phyloP scores from a whole-genome alignment of 495 filamentous ascomycete genomes.

The Neurospora pannonica region DNA sequence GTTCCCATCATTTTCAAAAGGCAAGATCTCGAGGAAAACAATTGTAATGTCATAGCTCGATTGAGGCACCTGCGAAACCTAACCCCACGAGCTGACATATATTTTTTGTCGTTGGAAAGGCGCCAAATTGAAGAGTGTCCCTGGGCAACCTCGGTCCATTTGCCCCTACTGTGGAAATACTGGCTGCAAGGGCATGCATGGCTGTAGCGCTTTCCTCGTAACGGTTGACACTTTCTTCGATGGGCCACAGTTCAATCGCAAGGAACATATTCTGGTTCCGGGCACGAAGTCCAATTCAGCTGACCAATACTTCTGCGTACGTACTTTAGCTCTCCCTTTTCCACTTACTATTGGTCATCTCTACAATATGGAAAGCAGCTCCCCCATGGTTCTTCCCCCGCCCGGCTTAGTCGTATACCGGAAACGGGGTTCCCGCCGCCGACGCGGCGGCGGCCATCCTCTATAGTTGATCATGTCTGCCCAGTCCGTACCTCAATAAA shows the following conservation, averaged over 20 bases:
- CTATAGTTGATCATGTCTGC: background rate
- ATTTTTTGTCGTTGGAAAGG: background rate
- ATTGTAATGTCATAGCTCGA: background rate
- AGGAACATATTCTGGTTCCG: background rate
- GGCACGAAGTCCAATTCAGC: background rate
- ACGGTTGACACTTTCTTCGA: background rate
- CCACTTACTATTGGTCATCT: no score
- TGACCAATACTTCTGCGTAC: no score
- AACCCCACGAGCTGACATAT: background rate
- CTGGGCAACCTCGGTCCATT: background rate
- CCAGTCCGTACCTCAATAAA: background rate
- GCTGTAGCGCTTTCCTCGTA: background rate
- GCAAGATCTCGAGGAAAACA: background rate
- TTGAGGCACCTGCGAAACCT: fast-evolving
- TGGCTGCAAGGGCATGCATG: background rate
- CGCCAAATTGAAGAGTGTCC: background rate
- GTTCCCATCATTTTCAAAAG: background rate
- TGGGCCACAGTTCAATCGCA: background rate
- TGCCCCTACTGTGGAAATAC: background rate
- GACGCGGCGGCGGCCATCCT: background rate
- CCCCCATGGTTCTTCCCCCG: background rate
- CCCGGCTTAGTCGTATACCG: no score
- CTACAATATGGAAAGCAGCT: no score
- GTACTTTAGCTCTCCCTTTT: background rate
- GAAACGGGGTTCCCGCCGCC: background rate